Evolutionary conservation across 345 rosid genomes (phyloP), one percentile per base, ranked within the genome.

Genomic region (Ailanthus altissimus): DNA sequence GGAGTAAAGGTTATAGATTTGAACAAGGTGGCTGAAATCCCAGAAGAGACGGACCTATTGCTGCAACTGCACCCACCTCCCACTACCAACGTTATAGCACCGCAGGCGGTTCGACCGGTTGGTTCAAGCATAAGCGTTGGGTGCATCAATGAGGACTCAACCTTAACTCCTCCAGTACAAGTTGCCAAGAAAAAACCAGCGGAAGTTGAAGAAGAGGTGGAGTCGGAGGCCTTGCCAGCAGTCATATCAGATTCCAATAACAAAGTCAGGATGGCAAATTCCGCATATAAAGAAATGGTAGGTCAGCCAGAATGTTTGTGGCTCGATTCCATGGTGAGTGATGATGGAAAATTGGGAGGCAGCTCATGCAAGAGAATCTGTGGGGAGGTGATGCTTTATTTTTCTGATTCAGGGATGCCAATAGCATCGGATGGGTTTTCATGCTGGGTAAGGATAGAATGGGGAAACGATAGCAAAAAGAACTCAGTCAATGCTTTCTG

Each of bases 221-320:
- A 96, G 79, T 86, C 89, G 0, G 95, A 91, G 40, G 66, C 78
- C 45, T 77, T 92, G 40, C 99, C 99, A 2, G 86, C 91, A 0
- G 85, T 96, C 70, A 84, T 96, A 70, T 83, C 97, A 0, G 98
- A 96, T 76, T 87, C 97, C 14, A 91, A 85, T 82, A 88, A 89
- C 84, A 90, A 83, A 74, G 97, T 93, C 64, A 90, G 97, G 82
- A 72, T 92, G 73, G 97, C 87, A 18, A 96, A 96, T 84, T 93
- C 98, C 4, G 97, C 94, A 0, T 96, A 91, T 84, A 96, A 86
- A 79, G 97, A 93, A 77, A 91, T 96, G 97, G 91, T 93, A 81
- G 98, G 99, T 20, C 97, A 96, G 77, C 99, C 99, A 0, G 98
- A 93, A 75, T 96, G 99, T 75, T 80, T 88, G 16, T 96, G 98